These are phyloP conservation scores for Entomortierella parvispora DNA, from an alignment of 192 early-diverging fungal genomes.

Conservation along the genomic window DNA sequence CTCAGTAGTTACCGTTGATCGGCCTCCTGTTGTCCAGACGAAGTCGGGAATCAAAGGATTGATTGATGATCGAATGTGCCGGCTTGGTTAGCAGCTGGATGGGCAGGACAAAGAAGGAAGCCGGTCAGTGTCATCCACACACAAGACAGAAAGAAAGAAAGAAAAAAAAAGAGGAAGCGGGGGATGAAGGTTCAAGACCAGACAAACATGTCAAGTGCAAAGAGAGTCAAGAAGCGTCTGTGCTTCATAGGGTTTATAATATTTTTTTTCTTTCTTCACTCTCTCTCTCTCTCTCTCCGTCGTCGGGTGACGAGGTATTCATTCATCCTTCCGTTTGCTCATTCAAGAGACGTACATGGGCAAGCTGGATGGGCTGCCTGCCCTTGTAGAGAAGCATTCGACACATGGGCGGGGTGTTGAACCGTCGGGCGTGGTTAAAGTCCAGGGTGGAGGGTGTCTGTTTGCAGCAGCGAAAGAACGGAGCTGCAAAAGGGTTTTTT, in stretches of 20 bases:
- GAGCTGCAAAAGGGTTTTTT: background rate
- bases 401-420: conserved; percentile 63
- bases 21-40: conserved; percentile 67
- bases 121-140: background rate
- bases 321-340: background rate
- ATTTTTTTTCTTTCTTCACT: too few relatives aligned
- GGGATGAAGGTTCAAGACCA: too few relatives aligned
- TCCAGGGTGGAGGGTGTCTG: conserved; percentile 15
- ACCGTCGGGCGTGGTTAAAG: conserved; percentile 11
- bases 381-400: conserved; percentile 84
- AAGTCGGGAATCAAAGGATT: conserved; percentile 76
- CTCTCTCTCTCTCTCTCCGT: too few relatives aligned
- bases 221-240: background rate
- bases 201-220: background rate
- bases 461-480: background rate
- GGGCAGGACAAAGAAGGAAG: background rate
- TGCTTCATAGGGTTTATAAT: background rate
- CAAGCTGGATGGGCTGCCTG: conserved; percentile 75
- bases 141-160: background rate
- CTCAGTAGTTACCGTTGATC: conserved; percentile 69
- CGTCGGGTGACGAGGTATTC: too few relatives aligned
- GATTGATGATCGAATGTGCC: conserved; percentile 82
- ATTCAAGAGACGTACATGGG: conserved; percentile 57
- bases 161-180: conserved; percentile 11
- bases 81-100: conserved; percentile 73